phyloP scores from a whole-genome alignment of 805 yeast genomes.

The Metschnikowia amazonensis region DNA sequence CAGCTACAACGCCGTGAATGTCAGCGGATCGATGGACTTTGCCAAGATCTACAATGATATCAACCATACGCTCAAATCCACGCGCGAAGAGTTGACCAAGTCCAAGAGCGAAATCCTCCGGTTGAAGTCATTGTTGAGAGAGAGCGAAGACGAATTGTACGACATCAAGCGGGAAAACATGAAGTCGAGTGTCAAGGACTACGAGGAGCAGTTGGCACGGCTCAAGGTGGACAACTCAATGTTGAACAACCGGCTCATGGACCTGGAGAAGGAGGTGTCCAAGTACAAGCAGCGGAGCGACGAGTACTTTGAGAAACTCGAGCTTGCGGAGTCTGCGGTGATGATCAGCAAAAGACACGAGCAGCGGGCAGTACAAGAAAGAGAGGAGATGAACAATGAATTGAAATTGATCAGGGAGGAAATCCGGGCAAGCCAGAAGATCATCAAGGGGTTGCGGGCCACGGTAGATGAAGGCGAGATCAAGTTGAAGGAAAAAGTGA shows the following conservation, averaged over 20 bases:
- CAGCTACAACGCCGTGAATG: slow-evolving; percentile 28
- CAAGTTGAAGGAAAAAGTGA: slow-evolving; percentile 24
- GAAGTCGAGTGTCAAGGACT: slow-evolving; percentile 33
- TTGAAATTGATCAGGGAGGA: slow-evolving; percentile 50
- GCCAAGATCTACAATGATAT: slow-evolving; percentile 50
- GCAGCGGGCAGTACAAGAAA: slow-evolving; percentile 44
- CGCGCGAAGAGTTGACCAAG: slow-evolving; percentile 41
- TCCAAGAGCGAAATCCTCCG: slow-evolving; percentile 42
- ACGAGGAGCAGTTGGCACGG: slow-evolving; percentile 41
- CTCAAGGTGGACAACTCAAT: slow-evolving; percentile 57
- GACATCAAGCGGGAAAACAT: slow-evolving; percentile 40
- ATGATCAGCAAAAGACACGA: slow-evolving; percentile 62
- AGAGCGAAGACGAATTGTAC: slow-evolving; percentile 43
- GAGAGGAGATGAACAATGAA: slow-evolving; percentile 56
- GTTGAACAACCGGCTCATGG: slow-evolving; percentile 50
- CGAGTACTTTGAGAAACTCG: slow-evolving; percentile 66
- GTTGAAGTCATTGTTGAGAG: slow-evolving; percentile 39
- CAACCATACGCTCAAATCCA: slow-evolving; percentile 40
- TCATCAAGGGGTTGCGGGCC: slow-evolving; percentile 43
- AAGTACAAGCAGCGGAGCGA: slow-evolving; percentile 70
- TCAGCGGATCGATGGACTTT: slow-evolving; percentile 35
- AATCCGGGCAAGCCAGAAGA: slow-evolving; percentile 49
- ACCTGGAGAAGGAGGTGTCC: slow-evolving; percentile 35
- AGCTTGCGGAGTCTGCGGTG: slow-evolving; percentile 73
- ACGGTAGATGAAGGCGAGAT: slow-evolving; percentile 26